A percentile compares a stretch with the other conserved stretches of the same genome.
phyloP scores from a whole-genome alignment of 139 green algal genomes.

The Volvox reticuliferus region DNA sequence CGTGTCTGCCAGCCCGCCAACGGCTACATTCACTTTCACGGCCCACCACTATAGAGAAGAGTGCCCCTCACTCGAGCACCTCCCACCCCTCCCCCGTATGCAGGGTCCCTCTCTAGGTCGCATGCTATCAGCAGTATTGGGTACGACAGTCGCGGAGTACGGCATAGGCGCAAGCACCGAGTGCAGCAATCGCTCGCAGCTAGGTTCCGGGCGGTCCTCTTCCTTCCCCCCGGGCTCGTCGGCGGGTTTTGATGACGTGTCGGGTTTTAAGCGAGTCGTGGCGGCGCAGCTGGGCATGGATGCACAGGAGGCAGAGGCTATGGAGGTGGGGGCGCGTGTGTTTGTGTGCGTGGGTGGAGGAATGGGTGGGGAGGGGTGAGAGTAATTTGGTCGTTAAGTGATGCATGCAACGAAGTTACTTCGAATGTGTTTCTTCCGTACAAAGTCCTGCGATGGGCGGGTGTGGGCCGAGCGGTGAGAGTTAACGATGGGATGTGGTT shows the following conservation, averaged over 20 bases:
- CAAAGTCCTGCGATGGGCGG: no score
- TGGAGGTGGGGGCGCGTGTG: background rate
- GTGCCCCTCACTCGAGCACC: no score
- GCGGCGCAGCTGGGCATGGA: constrained; percentile 26
- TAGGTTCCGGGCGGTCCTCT: background rate
- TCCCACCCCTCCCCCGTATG: no score
- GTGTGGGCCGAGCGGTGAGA: no score
- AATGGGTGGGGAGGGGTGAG: background rate
- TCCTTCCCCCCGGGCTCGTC: background rate
- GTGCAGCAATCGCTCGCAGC: background rate
- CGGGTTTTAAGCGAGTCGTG: background rate
- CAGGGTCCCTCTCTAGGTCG: background rate
- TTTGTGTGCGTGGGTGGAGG: background rate
- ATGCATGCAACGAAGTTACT: no score
- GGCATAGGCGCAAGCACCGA: background rate
- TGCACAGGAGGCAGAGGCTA: background rate
- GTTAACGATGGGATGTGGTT: no score
- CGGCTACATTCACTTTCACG: no score
- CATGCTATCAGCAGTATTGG: background rate
- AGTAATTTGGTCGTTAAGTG: no score
- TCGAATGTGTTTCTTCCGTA: no score
- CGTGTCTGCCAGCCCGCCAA: no score
- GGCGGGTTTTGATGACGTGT: constrained; percentile 1
- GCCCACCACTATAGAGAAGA: no score
- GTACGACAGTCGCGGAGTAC: constrained; percentile 4